phyloP scores from a whole-genome alignment of 2,329 filamentous ascomycete species.

The Aureobasidium sp. region DNA sequence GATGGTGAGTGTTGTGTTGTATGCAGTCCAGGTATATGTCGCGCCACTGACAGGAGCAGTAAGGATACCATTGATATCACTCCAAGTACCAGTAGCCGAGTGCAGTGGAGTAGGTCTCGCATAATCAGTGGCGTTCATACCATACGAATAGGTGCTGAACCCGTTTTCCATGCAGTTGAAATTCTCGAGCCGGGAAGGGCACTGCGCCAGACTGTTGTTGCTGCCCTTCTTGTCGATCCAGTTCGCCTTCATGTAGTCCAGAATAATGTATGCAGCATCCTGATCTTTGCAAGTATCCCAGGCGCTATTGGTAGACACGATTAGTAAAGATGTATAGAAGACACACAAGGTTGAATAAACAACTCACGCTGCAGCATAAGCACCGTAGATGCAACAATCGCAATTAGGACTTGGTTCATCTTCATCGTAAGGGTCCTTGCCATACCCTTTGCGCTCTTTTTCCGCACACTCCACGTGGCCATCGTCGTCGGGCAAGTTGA shows the following conservation, averaged over 20 bases:
- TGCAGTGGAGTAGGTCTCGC: neutral
- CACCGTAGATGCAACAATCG: constrained; percentile 3
- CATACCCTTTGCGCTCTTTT: neutral
- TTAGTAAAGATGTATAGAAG: too few species aligned
- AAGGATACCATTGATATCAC: neutral
- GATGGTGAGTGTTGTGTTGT: neutral
- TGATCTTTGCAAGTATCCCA: neutral
- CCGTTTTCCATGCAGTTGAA: neutral
- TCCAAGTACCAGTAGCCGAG: constrained; percentile 7
- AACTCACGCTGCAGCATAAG: neutral
- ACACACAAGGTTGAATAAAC: too few species aligned
- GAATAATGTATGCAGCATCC: neutral
- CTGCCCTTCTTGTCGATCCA: neutral
- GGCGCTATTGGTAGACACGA: neutral
- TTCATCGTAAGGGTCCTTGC: neutral
- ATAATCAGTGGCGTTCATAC: neutral
- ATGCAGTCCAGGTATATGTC: constrained; percentile 2
- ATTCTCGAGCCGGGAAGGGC: neutral
- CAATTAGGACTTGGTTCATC: neutral
- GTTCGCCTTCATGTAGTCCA: neutral
- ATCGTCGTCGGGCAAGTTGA: too few species aligned
- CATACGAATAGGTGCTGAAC: neutral
- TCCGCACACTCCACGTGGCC: neutral
- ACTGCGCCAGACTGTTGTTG: neutral
- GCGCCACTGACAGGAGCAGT: constrained; percentile 6